Conservation (phyloP, 2,329 filamentous ascomycete species). For the Lachnellula subtilissima region DNA sequence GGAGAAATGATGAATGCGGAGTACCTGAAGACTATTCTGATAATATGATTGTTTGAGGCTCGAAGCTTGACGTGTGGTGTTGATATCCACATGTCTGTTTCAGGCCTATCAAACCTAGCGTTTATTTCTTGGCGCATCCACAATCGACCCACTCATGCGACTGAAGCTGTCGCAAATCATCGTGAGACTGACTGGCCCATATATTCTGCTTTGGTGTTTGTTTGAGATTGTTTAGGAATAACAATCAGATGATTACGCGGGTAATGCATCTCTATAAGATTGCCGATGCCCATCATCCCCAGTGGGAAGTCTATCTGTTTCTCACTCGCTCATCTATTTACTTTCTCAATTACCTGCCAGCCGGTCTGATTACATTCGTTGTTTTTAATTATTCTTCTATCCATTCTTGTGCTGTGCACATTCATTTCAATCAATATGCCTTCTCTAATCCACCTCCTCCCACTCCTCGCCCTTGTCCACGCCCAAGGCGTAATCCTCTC, state of each 20-base stretch:
- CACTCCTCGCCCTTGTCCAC: conserved; percentile 6
- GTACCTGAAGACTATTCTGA: too few species aligned
- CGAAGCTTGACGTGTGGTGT: too few species aligned
- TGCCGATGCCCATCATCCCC: not conserved
- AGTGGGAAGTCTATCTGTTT: not conserved
- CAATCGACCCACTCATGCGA: conserved; percentile 5
- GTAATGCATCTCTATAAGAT: conserved; percentile 1
- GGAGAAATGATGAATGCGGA: not conserved
- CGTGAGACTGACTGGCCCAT: not conserved
- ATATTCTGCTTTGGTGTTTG: not conserved
- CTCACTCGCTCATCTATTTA: conserved; percentile 3
- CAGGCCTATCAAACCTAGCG: too few species aligned
- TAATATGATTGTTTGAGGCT: too few species aligned
- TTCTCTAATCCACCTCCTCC: conserved; percentile 7
- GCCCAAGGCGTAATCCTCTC: conserved; percentile 12
- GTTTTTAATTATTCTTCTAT: conserved; percentile 6
- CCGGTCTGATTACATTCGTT: conserved; percentile 8
- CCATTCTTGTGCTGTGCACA: conserved; percentile 7
- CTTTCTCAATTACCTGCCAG: conserved; percentile 2
- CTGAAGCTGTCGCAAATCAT: conserved; percentile 6
- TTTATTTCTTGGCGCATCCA: not conserved
- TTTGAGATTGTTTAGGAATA: conserved; percentile 4
- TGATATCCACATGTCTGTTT: too few species aligned
- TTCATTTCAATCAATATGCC: conserved; percentile 10
- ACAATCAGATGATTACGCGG: not conserved